Conservation (phyloP, 495 filamentous ascomycete genomes). For the Filosporella fistucella region DNA sequence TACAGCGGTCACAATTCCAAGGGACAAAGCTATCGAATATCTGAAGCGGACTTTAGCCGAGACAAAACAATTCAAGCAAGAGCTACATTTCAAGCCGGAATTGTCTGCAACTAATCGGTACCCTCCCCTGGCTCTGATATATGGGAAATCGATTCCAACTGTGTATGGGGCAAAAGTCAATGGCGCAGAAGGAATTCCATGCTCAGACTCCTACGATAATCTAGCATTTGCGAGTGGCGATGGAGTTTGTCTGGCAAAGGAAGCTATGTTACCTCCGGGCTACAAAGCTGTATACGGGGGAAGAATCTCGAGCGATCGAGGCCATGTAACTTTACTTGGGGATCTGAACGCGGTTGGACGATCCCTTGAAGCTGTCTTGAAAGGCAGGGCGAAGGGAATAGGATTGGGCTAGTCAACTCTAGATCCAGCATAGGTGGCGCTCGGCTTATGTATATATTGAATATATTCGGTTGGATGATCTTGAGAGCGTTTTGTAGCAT, state of each 20-base stretch:
- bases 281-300: conserved; percentile 70
- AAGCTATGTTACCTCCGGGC: conserved; percentile 80
- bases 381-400: conserved; percentile 65
- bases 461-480: too few species aligned
- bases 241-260: conserved; percentile 80
- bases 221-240: conserved; percentile 84
- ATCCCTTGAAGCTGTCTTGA: conserved; percentile 62
- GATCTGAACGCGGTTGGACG: conserved; percentile 79
- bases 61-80: conserved; percentile 66
- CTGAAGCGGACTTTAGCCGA: conserved; percentile 71
- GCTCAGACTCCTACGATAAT: conserved; percentile 79
- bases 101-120: conserved; percentile 66
- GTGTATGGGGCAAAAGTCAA: conserved; percentile 73
- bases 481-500: too few species aligned
- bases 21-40: conserved; percentile 48
- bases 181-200: conserved; percentile 63
- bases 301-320: conserved; percentile 71
- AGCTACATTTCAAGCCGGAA: conserved; percentile 54
- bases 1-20: conserved; percentile 31
- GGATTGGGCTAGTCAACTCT: conserved; percentile 51
- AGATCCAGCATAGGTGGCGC: too few species aligned
- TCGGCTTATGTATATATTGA: too few species aligned
- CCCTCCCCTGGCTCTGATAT: conserved; percentile 80
- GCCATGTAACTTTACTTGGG: conserved; percentile 81
- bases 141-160: conserved; percentile 82